phyloP scores from a whole-genome alignment of 495 filamentous ascomycete genomes.

The Clohesyomyces aquaticus region DNA sequence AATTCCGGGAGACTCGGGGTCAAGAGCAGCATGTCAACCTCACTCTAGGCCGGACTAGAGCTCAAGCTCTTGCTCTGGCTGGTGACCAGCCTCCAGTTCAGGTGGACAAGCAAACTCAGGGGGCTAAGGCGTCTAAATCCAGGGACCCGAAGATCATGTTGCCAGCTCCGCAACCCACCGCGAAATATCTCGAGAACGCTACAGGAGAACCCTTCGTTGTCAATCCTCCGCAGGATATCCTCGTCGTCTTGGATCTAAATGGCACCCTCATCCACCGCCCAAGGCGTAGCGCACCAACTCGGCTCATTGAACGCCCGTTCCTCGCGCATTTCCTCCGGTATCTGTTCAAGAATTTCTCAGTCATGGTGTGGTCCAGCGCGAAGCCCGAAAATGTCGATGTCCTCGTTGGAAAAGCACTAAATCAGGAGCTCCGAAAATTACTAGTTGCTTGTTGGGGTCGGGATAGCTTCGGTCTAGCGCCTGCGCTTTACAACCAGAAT shows the following conservation, averaged over 20 bases:
- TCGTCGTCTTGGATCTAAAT: slow-evolving; percentile 90
- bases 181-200: slow-evolving; percentile 54
- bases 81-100: no score
- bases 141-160: slow-evolving; percentile 25
- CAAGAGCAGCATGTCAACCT: no score
- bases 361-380: slow-evolving; percentile 93
- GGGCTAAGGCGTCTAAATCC: slow-evolving; percentile 17
- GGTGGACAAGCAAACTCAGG: background rate
- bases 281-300: slow-evolving; percentile 49
- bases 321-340: slow-evolving; percentile 71
- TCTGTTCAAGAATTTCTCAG: slow-evolving; percentile 59
- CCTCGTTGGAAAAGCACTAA: slow-evolving; percentile 63
- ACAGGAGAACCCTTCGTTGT: slow-evolving; percentile 41
- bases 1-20: no score
- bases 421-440: slow-evolving; percentile 45
- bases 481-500: slow-evolving; percentile 65
- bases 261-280: slow-evolving; percentile 82
- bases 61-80: no score
- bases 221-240: slow-evolving; percentile 53
- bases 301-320: slow-evolving; percentile 64
- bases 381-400: slow-evolving; percentile 65
- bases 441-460: slow-evolving; percentile 80
- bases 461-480: slow-evolving; percentile 70
- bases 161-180: slow-evolving; percentile 48
- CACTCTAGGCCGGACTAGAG: no score